Evolutionary conservation across 2,329 filamentous ascomycete genomes (phyloP).

Genomic region (Escovopsis sp.): DNA sequence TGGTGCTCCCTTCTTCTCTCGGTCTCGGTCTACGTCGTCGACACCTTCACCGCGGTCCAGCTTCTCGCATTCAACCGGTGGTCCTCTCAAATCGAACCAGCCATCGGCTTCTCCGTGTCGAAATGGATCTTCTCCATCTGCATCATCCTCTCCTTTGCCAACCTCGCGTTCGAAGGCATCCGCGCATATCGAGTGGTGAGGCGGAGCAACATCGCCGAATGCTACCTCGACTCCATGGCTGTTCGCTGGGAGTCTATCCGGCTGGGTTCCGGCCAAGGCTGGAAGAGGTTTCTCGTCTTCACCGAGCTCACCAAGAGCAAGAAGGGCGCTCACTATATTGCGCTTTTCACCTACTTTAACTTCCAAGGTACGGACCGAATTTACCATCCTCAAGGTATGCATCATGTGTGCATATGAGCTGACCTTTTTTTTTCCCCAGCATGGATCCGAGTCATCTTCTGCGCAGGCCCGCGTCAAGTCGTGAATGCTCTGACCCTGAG

Average conservation of each 20-base stretch:
- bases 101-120: slow-evolving; percentile 60
- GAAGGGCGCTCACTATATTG: slow-evolving; percentile 80
- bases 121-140: slow-evolving; percentile 94
- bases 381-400: not conserved
- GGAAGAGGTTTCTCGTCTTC: slow-evolving; percentile 83
- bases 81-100: slow-evolving; percentile 70
- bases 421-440: slow-evolving; percentile 31
- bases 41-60: slow-evolving; percentile 88
- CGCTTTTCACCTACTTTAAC: slow-evolving; percentile 78
- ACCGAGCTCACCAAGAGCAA: slow-evolving; percentile 80
- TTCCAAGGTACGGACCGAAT: slow-evolving; percentile 38
- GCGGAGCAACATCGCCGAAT: slow-evolving; percentile 75
- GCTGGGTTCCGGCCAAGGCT: slow-evolving; percentile 61
- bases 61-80: slow-evolving; percentile 79
- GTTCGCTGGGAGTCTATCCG: slow-evolving; percentile 73
- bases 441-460: slow-evolving; percentile 78
- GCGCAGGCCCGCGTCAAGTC: slow-evolving; percentile 81
- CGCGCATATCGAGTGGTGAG: slow-evolving; percentile 68
- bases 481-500: slow-evolving; percentile 83
- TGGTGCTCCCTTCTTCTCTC: slow-evolving; percentile 69
- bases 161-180: slow-evolving; percentile 67
- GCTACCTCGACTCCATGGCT: slow-evolving; percentile 78
- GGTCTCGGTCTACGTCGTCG: slow-evolving; percentile 71
- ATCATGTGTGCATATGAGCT: not conserved
- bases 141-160: slow-evolving; percentile 79